phyloP scores from a whole-genome alignment of 306 rosid genomes.

The Cucurbita moschata region DNA sequence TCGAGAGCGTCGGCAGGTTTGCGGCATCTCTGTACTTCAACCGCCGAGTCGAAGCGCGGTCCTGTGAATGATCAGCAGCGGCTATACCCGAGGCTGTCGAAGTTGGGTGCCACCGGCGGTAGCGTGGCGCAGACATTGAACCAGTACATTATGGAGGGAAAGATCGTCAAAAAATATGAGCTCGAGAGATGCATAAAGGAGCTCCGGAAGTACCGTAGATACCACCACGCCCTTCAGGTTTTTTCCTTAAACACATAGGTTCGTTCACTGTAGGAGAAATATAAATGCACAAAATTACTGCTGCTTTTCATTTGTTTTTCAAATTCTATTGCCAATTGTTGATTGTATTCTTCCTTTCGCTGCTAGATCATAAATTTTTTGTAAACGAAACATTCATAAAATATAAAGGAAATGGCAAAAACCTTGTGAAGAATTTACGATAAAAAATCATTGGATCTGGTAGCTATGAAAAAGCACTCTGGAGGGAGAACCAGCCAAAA shows the following conservation, averaged over 20 bases:
- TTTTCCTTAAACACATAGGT: neutral
- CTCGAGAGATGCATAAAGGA: constrained; percentile 31
- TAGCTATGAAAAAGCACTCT: neutral
- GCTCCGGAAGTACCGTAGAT: constrained; percentile 47
- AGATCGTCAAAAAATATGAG: constrained; percentile 24
- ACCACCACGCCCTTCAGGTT: constrained; percentile 59
- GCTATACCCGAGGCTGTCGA: constrained; percentile 45
- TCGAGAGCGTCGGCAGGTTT: constrained; percentile 17
- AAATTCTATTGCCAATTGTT: neutral
- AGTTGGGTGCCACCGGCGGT: constrained; percentile 39
- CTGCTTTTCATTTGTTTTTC: neutral
- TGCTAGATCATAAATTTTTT: neutral
- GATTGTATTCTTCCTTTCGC: neutral
- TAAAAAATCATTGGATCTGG: neutral
- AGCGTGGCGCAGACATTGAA: constrained; percentile 43
- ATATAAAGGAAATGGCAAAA: neutral
- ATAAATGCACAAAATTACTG: neutral
- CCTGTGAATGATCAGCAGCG: neutral
- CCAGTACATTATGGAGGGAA: constrained; percentile 45
- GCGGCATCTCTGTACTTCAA: constrained; percentile 22
- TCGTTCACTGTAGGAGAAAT: neutral
- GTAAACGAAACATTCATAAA: neutral
- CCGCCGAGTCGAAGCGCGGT: neutral
- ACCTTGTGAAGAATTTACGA: neutral
- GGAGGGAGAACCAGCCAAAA: neutral